A percentile compares a stretch with the other conserved stretches of the same genome.
phyloP scores from a whole-genome alignment of 1,284 basidiomycete genomes.

The Tremellales sp. region DNA sequence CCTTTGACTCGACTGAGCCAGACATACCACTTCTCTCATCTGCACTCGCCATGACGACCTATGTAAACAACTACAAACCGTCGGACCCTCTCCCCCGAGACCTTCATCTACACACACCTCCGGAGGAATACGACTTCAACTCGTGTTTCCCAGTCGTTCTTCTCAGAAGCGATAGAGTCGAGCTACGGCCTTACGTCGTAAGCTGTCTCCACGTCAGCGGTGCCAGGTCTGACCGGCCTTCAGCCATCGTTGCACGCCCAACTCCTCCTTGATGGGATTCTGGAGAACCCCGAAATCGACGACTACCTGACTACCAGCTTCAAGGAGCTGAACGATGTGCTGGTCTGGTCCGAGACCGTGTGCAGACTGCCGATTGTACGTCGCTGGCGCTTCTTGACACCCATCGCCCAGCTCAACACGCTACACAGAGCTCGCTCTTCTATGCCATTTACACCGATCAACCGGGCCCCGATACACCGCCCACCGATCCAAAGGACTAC shows the following conservation, averaged over 20 bases:
- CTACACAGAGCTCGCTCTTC: conserved; percentile 18
- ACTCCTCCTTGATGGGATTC: conserved; percentile 24
- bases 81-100: conserved; percentile 14
- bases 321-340: conserved; percentile 27
- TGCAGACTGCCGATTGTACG: conserved; percentile 23
- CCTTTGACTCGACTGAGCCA: too few relatives aligned
- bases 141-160: conserved; percentile 34
- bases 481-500: conserved; percentile 27
- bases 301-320: conserved; percentile 22
- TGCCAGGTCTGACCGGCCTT: neutral
- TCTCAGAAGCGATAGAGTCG: conserved; percentile 31
- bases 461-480: conserved; percentile 9
- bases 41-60: conserved; percentile 4
- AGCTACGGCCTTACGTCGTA: conserved; percentile 33
- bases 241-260: conserved; percentile 36
- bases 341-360: conserved; percentile 27
- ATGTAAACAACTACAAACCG: conserved; percentile 27
- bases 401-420: neutral
- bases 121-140: conserved; percentile 45
- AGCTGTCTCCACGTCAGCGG: conserved; percentile 2
- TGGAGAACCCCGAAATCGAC: conserved; percentile 24
- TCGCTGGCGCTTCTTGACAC: neutral
- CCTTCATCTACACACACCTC: conserved; percentile 29
- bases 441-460: conserved; percentile 39
- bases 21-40: too few relatives aligned